A percentile compares a stretch with the other conserved stretches of the same genome.
phyloP scores from a whole-genome alignment of 306 rosid species.

The Dryas octopetala region DNA sequence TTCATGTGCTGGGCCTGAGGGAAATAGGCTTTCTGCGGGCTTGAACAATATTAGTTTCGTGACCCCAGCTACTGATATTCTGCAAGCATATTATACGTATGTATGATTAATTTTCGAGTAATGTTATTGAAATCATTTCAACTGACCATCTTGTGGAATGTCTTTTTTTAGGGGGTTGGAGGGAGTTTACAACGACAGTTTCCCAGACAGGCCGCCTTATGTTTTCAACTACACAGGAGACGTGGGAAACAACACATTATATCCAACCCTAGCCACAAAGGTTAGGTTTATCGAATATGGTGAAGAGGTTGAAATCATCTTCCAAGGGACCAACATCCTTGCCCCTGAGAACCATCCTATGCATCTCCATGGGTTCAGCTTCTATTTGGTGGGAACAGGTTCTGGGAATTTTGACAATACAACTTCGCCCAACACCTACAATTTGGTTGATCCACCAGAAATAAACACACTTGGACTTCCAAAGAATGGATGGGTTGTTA shows the following conservation, averaged over 20 bases:
- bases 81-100: conserved; percentile 41
- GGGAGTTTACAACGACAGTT: background rate
- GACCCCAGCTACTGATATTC: conserved; percentile 19
- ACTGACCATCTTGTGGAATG: too few relatives aligned
- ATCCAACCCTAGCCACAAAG: background rate
- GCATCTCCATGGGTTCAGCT: conserved; percentile 15
- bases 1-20: conserved; percentile 27
- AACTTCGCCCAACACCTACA: conserved; percentile 5
- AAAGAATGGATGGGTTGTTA: conserved; percentile 10
- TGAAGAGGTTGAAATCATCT: background rate
- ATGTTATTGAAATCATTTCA: too few relatives aligned
- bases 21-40: conserved; percentile 23
- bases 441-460: conserved; percentile 10
- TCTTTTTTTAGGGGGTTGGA: too few relatives aligned
- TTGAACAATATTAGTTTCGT: conserved; percentile 40
- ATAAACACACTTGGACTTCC: conserved; percentile 17
- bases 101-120: background rate
- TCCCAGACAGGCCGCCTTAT: background rate
- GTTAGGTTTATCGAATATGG: background rate
- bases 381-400: conserved; percentile 11
- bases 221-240: conserved; percentile 2
- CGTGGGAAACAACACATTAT: background rate
- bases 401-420: conserved; percentile 7
- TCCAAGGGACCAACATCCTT: background rate
- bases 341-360: background rate